Conservation (phyloP, 2,329 filamentous ascomycete genomes). For the Fusarium brachygibbosum region DNA sequence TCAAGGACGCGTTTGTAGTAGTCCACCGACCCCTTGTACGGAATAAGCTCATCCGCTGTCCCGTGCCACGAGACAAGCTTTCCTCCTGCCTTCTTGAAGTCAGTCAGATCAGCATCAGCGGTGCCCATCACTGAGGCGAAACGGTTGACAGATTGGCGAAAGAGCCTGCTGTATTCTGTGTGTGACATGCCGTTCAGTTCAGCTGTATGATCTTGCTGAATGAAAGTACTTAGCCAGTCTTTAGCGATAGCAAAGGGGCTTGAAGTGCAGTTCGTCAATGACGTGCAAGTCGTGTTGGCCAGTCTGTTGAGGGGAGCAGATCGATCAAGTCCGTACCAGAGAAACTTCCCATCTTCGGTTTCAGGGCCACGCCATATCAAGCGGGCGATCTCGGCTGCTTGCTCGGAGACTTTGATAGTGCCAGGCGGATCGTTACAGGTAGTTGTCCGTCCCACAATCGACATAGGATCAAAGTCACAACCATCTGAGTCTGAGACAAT, state of each 20-base stretch:
- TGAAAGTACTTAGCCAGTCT: slow-evolving; percentile 20
- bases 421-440: slow-evolving; percentile 21
- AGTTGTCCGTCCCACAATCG: slow-evolving; percentile 29
- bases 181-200: not conserved
- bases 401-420: slow-evolving; percentile 4
- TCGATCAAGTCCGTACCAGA: slow-evolving; percentile 31
- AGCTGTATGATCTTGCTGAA: not conserved
- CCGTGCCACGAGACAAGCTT: slow-evolving; percentile 42
- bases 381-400: slow-evolving; percentile 13
- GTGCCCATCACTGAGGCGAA: slow-evolving; percentile 37
- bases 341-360: slow-evolving; percentile 20
- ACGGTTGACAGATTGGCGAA: slow-evolving; percentile 29
- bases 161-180: slow-evolving; percentile 9
- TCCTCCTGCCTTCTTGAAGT: slow-evolving; percentile 32
- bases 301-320: slow-evolving; percentile 5
- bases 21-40: slow-evolving; percentile 23
- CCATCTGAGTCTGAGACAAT: slow-evolving; percentile 35
- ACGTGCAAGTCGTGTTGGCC: slow-evolving; percentile 25
- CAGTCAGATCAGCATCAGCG: slow-evolving; percentile 25
- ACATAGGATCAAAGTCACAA: slow-evolving; percentile 43
- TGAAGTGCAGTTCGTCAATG: not conserved
- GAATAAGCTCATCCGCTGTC: slow-evolving; percentile 30
- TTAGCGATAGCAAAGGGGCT: slow-evolving; percentile 14
- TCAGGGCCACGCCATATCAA: slow-evolving; percentile 25
- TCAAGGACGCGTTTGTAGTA: slow-evolving; percentile 29